Evolutionary conservation across 75 land plant genomes (phyloP), one percentile per base, ranked within the genome.

Genomic region (Pinus taeda): DNA sequence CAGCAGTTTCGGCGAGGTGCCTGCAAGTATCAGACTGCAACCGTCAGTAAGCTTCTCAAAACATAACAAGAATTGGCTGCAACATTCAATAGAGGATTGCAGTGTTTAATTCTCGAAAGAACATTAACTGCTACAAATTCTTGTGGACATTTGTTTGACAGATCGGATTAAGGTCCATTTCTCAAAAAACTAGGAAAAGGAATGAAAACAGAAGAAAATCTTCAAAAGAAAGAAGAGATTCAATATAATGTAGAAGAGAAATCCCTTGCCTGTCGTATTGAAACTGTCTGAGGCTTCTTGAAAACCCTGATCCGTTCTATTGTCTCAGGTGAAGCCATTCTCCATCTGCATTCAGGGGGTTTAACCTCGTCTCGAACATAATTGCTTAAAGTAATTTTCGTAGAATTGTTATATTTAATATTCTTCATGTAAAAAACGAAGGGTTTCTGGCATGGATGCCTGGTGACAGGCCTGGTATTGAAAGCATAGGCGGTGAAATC

Each of bases 1-100:
- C 93, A 91, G 74, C 93, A 91, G 49, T 89, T 91, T 57, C 93
- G 77, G 29, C 93, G 74, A 2, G 93, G 93, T 0, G 90, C 74
- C 93, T 91, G 89, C 78, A 71, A 39, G 42, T 8, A 45, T 45
- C 49, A 45, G 8, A 45, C 49, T 6, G 49, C 49, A 1, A 45
- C 6, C 49, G 9, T 45, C 49, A 45, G 49, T 4, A 45, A 6
- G 49, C 49, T 45, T 45, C 49, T 45, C 49, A 45, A 45, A 45
- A 45, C 49, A 45, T 45, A 45, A 45, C 49, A 45, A 45, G 49
- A 45, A 6, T 45, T 45, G 49, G 49, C 7, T 45, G 49, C 1
- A 45, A 45, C 49, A 45, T 45, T 45, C 49, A 45, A 45, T 6
- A 45, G 49, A 6, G 8, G 49, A 45, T 45, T 45, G 49, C 49